A percentile compares a stretch with the other conserved stretches of the same genome.
Evolutionary conservation across 1,284 basidiomycete genomes (phyloP).

Genomic region (Microbotryum saponariae): DNA sequence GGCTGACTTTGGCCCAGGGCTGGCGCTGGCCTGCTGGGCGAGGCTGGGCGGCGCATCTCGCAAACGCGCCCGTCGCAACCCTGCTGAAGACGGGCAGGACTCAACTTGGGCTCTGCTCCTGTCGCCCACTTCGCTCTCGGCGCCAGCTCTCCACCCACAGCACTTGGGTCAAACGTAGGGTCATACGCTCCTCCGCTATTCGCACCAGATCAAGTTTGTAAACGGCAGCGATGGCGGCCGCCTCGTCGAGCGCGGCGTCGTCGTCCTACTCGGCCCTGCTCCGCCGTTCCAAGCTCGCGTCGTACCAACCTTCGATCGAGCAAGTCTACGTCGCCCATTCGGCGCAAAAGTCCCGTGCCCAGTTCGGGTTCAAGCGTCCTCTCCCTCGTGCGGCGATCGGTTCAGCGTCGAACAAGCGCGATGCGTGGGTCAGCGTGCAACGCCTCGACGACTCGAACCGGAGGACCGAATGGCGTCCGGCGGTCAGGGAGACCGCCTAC

Average conservation of each 20-base stretch:
- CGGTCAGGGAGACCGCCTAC: constrained; percentile 20
- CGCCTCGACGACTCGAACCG: constrained; percentile 23
- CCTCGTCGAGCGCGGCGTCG: constrained; percentile 6
- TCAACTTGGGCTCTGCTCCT: neutral
- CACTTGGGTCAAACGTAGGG: too few relatives aligned
- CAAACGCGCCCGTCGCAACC: too few relatives aligned
- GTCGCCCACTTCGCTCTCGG: neutral
- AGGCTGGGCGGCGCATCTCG: too few relatives aligned
- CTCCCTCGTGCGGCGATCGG: constrained; percentile 9
- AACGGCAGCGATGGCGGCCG: neutral
- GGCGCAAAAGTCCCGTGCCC: constrained; percentile 14
- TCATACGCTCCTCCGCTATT: neutral
- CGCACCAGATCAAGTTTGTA: neutral
- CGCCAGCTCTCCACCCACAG: neutral
- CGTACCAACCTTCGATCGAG: constrained; percentile 29
- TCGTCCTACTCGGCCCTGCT: constrained; percentile 30
- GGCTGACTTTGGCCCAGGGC: too few relatives aligned
- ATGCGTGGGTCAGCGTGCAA: constrained; percentile 20
- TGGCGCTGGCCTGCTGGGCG: too few relatives aligned
- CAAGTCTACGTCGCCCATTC: constrained; percentile 31
- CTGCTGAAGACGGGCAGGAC: too few relatives aligned
- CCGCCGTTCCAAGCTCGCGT: constrained; percentile 33
- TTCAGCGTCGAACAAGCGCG: constrained; percentile 8
- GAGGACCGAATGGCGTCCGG: constrained; percentile 27
- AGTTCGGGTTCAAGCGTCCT: constrained; percentile 34